Percentiles rank a stretch among this genome's conserved stretches.
Evolutionary conservation across 768 basidiomycete genomes (phyloP).

Genomic region (Cytidiella melzeri): DNA sequence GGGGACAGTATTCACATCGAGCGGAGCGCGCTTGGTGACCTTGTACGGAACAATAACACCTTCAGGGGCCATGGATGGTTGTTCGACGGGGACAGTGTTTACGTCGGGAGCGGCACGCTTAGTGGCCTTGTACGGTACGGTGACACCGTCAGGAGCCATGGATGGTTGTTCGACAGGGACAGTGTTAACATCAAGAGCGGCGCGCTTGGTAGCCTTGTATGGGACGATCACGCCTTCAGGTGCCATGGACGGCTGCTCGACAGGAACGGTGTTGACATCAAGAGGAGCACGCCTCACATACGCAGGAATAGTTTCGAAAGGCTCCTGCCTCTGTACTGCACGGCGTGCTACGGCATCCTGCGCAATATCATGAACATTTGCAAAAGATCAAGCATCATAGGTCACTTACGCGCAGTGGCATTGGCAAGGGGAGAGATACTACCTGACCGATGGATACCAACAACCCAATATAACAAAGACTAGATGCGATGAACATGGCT

Average conservation of each 20-base stretch:
- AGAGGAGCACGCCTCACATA: constrained; percentile 28
- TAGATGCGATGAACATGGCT: constrained; percentile 42
- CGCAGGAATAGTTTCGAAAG: constrained; percentile 36
- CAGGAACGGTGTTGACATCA: constrained; percentile 26
- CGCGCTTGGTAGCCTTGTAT: constrained; percentile 17
- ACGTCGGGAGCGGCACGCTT: constrained; percentile 17
- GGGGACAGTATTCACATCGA: constrained; percentile 23
- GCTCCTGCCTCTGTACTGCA: constrained; percentile 22
- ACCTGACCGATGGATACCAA: constrained; percentile 41
- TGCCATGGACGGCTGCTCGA: constrained; percentile 29
- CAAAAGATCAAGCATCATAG: background rate
- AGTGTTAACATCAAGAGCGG: constrained; percentile 1
- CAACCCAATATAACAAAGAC: too few relatives aligned
- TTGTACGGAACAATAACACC: constrained; percentile 17
- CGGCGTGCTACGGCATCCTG: constrained; percentile 15
- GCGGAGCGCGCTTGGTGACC: constrained; percentile 11
- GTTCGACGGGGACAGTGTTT: constrained; percentile 24
- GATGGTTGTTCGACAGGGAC: constrained; percentile 29
- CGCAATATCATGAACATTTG: background rate
- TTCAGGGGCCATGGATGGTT: constrained; percentile 27
- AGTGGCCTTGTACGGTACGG: constrained; percentile 24
- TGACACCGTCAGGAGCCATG: constrained; percentile 29
- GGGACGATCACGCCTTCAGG: constrained; percentile 27
- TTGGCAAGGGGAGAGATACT: constrained; percentile 36
- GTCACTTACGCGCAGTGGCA: constrained; percentile 32